Evolutionary conservation across 129 eudicot species (phyloP).

Genomic region (Lonicera japonica): DNA sequence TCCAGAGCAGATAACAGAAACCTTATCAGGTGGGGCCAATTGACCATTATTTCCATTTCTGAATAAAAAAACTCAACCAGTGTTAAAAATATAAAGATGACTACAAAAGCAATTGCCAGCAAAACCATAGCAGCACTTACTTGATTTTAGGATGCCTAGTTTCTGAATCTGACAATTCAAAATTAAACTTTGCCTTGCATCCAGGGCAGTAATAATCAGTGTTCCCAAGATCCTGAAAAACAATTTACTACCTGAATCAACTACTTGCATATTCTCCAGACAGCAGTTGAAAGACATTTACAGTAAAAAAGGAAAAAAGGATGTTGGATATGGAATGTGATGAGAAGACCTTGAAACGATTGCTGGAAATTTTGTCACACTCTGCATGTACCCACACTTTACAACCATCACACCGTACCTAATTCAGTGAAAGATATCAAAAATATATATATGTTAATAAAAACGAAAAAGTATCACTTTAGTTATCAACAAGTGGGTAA

Average conservation of each 20-base stretch:
- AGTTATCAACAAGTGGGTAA: background rate
- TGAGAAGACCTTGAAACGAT: slow-evolving; percentile 53
- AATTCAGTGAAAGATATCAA: slow-evolving; percentile 4
- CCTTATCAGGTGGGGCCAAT: slow-evolving; percentile 54
- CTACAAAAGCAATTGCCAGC: slow-evolving; percentile 2
- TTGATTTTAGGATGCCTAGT: slow-evolving; percentile 41
- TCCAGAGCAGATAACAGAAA: slow-evolving; percentile 65
- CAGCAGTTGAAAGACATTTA: background rate
- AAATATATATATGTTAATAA: background rate
- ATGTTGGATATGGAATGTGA: background rate
- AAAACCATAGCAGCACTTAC: slow-evolving; percentile 29
- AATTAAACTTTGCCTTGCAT: slow-evolving; percentile 76
- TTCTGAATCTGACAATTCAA: slow-evolving; percentile 84
- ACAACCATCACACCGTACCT: slow-evolving; percentile 86
- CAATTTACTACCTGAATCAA: slow-evolving; percentile 6
- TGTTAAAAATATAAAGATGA: slow-evolving; percentile 4
- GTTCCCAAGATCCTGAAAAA: slow-evolving; percentile 61
- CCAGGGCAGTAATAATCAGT: slow-evolving; percentile 77
- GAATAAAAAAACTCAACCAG: slow-evolving; percentile 7
- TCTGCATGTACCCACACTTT: slow-evolving; percentile 91
- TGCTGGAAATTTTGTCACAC: slow-evolving; percentile 71
- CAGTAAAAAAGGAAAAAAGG: background rate
- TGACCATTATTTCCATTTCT: slow-evolving; percentile 49
- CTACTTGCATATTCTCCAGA: background rate
- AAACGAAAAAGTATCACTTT: background rate